Evolutionary conservation across 2,329 filamentous ascomycete species (phyloP), one percentile per base, ranked within the genome.

Genomic region (Mycosphaerella arachidis): DNA sequence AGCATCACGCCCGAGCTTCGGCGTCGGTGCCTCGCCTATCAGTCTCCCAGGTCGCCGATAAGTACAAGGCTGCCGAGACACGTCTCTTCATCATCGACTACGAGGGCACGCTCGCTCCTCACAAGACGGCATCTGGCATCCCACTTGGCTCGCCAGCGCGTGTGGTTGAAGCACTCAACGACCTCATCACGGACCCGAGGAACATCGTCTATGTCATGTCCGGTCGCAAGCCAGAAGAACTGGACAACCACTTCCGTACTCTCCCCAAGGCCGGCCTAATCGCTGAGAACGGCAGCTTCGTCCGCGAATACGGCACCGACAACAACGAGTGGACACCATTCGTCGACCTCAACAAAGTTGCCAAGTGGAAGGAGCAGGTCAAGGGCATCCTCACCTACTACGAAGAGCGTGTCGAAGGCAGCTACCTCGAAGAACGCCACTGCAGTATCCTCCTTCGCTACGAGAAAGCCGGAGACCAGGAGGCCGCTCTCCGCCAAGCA

Each of bases 171-270:
- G 86, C 91, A 0, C 76, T 97, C 13, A 92, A 89, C 61, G 91
- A 96, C 59, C 78, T 97, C 13, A 81, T 94, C 9, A 80, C 88
- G 9, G 92, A 96, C 69, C 84, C 87, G 24, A 85, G 84, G 62
- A 97, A 97, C 70, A 86, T 86, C 1, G 89, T 97, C 29, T 97
- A 96, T 69, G 87, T 97, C 65, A 97, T 96, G 91, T 96, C 91
- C 57, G 88, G 90, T 8, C 87, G 91, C 35, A 89, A 87, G 66
- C 90, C 92, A 0, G 90, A 95, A 68, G 92, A 97, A 70, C 86
- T 97, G 35, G 91, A 96, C 67, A 85, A 88, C 4, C 81, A 95
- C 1, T 97, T 97, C 81, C 87, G 87, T 55, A 85, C 89, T 27
- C 88, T 97, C 1, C 89, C 90, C 5, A 88, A 89, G 61, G 79